phyloP scores from a whole-genome alignment of 2,329 filamentous ascomycete species.

The Corynespora cassiicola region DNA sequence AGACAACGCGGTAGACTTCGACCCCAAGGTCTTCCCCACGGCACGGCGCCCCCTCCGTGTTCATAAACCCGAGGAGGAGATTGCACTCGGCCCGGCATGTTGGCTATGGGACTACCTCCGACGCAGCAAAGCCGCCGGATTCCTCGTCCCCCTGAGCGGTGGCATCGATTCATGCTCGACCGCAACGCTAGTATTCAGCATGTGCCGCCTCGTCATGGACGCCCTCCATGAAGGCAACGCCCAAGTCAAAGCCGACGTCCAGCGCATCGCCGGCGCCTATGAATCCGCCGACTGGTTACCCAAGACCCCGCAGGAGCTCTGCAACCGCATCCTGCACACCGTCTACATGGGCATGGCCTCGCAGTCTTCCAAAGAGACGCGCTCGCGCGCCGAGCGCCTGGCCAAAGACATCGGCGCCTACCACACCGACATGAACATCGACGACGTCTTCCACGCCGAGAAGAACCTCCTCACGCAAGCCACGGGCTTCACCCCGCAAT shows the following conservation, averaged over 20 bases:
- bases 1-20: slow-evolving; percentile 47
- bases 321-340: slow-evolving; percentile 64
- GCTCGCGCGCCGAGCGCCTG: slow-evolving; percentile 69
- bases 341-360: slow-evolving; percentile 49
- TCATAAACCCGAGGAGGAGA: slow-evolving; percentile 68
- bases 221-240: slow-evolving; percentile 59
- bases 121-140: slow-evolving; percentile 60
- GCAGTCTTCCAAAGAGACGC: slow-evolving; percentile 70
- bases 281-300: slow-evolving; percentile 58
- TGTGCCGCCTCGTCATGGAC: slow-evolving; percentile 64
- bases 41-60: slow-evolving; percentile 57
- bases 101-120: slow-evolving; percentile 72
- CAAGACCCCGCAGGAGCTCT: slow-evolving; percentile 66
- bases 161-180: slow-evolving; percentile 68
- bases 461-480: slow-evolving; percentile 65
- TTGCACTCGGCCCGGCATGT: slow-evolving; percentile 68
- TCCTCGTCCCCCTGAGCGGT: slow-evolving; percentile 63
- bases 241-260: slow-evolving; percentile 62
- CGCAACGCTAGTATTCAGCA: slow-evolving; percentile 55
- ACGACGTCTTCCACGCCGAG: slow-evolving; percentile 67
- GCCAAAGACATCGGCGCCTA: slow-evolving; percentile 70
- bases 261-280: slow-evolving; percentile 59
- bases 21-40: slow-evolving; percentile 55
- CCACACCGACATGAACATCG: slow-evolving; percentile 77
- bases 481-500: slow-evolving; percentile 66